These are phyloP conservation scores for Letharia columbiana DNA, from an alignment of 495 filamentous ascomycete species.

Conservation along the genomic window DNA sequence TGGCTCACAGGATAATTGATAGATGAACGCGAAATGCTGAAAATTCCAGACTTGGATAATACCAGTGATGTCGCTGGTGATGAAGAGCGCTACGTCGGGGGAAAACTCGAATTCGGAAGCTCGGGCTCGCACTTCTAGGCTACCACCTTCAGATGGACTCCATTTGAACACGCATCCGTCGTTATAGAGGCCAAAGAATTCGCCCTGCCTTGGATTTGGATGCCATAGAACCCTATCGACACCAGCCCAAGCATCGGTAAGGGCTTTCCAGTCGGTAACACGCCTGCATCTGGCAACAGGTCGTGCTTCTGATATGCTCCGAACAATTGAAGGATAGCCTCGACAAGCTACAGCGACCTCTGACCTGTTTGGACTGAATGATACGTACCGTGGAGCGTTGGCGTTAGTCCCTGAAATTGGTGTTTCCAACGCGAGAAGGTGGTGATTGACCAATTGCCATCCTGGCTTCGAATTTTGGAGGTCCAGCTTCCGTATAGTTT, in stretches of 20 bases:
- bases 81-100: constrained; percentile 1
- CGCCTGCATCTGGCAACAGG: neutral
- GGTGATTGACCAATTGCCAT: constrained; percentile 20
- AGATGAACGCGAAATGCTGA: neutral
- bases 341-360: constrained; percentile 23
- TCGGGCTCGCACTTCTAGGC: neutral
- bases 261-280: neutral
- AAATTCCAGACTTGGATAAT: constrained; percentile 1
- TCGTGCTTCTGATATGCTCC: constrained; percentile 8
- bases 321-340: constrained; percentile 25
- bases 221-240: constrained; percentile 1
- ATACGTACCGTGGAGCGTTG: constrained; percentile 16
- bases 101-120: constrained; percentile 5
- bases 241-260: neutral
- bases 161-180: constrained; percentile 12
- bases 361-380: constrained; percentile 22
- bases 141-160: neutral
- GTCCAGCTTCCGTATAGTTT: constrained; percentile 20
- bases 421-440: constrained; percentile 8
- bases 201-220: neutral
- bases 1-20: constrained; percentile 8
- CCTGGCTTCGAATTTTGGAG: constrained; percentile 5
- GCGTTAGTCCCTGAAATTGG: constrained; percentile 3
- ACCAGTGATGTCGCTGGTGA: constrained; percentile 3
- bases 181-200: constrained; percentile 7